Conservation (phyloP, 345 rosid genomes). For the Moricandia moricandioides region DNA sequence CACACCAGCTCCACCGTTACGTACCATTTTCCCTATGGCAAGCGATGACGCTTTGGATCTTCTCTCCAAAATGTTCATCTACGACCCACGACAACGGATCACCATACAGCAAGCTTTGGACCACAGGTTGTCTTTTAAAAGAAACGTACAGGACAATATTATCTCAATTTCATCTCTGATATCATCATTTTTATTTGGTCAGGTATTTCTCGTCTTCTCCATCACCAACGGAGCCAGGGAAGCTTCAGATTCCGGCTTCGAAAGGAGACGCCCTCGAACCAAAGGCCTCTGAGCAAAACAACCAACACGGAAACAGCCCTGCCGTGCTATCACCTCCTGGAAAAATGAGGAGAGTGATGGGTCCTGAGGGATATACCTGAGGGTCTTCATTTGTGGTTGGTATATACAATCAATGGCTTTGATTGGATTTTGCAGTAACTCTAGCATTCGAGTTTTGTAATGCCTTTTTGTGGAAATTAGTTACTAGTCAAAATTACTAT, state of each 20-base stretch:
- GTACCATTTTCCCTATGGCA: conserved; percentile 54
- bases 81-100: conserved; percentile 53
- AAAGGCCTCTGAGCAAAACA: conserved; percentile 28
- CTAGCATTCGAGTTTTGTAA: background rate
- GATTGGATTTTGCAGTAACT: conserved; percentile 6
- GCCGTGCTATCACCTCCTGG: conserved; percentile 46
- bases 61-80: conserved; percentile 51
- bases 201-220: conserved; percentile 48
- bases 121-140: conserved; percentile 38
- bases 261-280: conserved; percentile 40
- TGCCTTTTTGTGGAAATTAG: conserved; percentile 10
- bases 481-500: background rate
- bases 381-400: background rate
- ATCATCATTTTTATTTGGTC: background rate
- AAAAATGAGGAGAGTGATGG: conserved; percentile 45
- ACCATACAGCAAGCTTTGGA: conserved; percentile 58
- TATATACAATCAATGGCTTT: background rate
- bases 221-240: conserved; percentile 42
- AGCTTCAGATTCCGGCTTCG: conserved; percentile 43
- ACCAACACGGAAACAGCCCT: conserved; percentile 31
- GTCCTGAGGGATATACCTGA: conserved; percentile 33
- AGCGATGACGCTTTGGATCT: conserved; percentile 59
- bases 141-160: background rate
- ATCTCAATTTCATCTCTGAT: background rate
- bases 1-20: conserved; percentile 45